Evolutionary conservation across 768 basidiomycete genomes (phyloP).

Genomic region (Amanita rimosa): DNA sequence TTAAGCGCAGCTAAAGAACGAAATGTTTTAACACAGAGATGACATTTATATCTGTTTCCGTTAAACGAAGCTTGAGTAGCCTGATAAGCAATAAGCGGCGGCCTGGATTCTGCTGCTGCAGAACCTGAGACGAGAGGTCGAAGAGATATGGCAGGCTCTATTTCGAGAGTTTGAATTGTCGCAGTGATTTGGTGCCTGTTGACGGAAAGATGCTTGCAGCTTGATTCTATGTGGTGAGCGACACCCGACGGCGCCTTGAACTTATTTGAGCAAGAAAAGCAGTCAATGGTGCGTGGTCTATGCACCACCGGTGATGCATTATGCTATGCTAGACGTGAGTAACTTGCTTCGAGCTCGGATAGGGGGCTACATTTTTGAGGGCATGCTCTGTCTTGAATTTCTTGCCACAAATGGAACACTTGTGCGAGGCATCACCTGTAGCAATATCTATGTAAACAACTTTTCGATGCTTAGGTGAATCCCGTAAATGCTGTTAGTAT

Average conservation of each 20-base stretch:
- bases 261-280: conserved; percentile 14
- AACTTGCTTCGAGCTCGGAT: background rate
- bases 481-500: background rate
- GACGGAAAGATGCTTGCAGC: conserved; percentile 19
- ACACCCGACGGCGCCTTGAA: conserved; percentile 26
- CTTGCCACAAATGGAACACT: background rate
- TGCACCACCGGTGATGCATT: background rate
- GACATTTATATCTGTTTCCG: conserved; percentile 28
- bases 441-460: background rate
- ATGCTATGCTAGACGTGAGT: background rate
- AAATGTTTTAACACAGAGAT: conserved; percentile 26
- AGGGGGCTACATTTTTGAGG: background rate
- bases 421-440: background rate
- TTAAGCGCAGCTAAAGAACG: conserved; percentile 19
- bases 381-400: background rate
- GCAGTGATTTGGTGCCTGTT: conserved; percentile 25
- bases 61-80: conserved; percentile 27
- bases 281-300: background rate
- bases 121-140: conserved; percentile 15
- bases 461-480: background rate
- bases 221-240: conserved; percentile 28
- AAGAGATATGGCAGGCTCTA: conserved; percentile 24
- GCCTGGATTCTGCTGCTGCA: background rate
- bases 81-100: conserved; percentile 13
- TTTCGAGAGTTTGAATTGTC: conserved; percentile 18